These are phyloP conservation scores for Thelonectria discophora DNA, from an alignment of 2,329 filamentous ascomycete species.

Conservation along the genomic window DNA sequence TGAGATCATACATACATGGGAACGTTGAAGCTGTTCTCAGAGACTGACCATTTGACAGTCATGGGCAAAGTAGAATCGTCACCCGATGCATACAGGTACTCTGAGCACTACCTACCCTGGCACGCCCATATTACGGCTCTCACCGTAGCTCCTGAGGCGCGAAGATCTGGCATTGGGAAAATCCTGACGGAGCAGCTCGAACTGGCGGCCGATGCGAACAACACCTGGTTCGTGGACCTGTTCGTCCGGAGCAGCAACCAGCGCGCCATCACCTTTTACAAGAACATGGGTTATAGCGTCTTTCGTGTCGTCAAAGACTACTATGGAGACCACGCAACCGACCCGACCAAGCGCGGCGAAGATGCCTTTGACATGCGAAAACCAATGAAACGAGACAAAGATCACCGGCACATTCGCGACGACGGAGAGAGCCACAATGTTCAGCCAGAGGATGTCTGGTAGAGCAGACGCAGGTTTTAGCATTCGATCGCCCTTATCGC, in stretches of 20 bases:
- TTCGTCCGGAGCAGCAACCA: slow-evolving; percentile 91
- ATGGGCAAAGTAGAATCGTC: slow-evolving; percentile 97
- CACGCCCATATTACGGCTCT: slow-evolving; percentile 97
- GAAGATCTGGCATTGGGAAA: slow-evolving; percentile 86
- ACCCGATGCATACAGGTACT: slow-evolving; percentile 75
- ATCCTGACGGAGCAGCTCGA: slow-evolving; percentile 85
- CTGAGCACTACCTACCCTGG: slow-evolving; percentile 96
- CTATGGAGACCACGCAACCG: slow-evolving; percentile 83
- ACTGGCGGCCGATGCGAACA: slow-evolving; percentile 78
- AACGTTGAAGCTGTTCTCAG: slow-evolving; percentile 9
- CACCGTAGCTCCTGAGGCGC: slow-evolving; percentile 87
- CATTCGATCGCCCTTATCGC: not conserved
- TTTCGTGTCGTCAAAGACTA: slow-evolving; percentile 91
- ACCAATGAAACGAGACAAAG: slow-evolving; percentile 81
- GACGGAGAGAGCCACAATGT: slow-evolving; percentile 84
- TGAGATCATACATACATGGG: slow-evolving; percentile 54
- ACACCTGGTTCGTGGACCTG: slow-evolving; percentile 95
- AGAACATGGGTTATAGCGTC: slow-evolving; percentile 89
- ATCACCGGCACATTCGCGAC: slow-evolving; percentile 77
- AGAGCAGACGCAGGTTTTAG: slow-evolving; percentile 51
- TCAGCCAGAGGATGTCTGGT: slow-evolving; percentile 87
- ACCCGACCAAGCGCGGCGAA: slow-evolving; percentile 71
- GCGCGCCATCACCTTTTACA: slow-evolving; percentile 88
- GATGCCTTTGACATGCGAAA: slow-evolving; percentile 99
- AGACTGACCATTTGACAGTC: slow-evolving; percentile 66